phyloP scores from a whole-genome alignment of 306 rosid species.

The Quercus ilex region DNA sequence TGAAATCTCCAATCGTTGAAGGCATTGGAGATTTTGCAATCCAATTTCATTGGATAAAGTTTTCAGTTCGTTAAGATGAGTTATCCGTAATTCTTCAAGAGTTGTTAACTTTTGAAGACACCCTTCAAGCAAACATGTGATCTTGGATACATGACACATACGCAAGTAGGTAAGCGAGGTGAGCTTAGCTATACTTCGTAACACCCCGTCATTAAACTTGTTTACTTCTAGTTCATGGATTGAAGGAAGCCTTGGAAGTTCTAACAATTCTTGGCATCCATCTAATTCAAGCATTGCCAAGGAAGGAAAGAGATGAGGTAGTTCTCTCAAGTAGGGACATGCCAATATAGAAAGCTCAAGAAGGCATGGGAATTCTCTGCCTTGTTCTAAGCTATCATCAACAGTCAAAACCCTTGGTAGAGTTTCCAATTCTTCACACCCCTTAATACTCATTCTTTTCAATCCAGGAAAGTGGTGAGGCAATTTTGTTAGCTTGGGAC shows the following conservation, averaged over 20 bases:
- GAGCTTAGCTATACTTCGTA: slow-evolving; percentile 13
- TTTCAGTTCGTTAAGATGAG: slow-evolving; percentile 16
- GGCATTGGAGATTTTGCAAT: slow-evolving; percentile 21
- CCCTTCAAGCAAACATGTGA: slow-evolving; percentile 14
- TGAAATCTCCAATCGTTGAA: slow-evolving; percentile 27
- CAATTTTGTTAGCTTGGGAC: too few species aligned
- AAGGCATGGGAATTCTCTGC: slow-evolving; percentile 27
- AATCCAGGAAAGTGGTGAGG: too few species aligned
- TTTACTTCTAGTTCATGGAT: slow-evolving; percentile 23
- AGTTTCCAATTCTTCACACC: slow-evolving; percentile 24
- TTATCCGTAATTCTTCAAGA: slow-evolving; percentile 28
- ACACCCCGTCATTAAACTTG: background rate
- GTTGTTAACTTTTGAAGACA: slow-evolving; percentile 14
- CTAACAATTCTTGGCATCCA: slow-evolving; percentile 21
- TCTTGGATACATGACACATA: slow-evolving; percentile 18
- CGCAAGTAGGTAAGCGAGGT: slow-evolving; percentile 24
- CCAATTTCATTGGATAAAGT: slow-evolving; percentile 25
- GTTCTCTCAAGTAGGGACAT: slow-evolving; percentile 27
- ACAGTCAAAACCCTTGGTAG: slow-evolving; percentile 10
- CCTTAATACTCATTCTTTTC: slow-evolving; percentile 16
- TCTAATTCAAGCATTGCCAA: slow-evolving; percentile 19
- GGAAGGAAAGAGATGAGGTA: slow-evolving; percentile 25
- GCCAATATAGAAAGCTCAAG: slow-evolving; percentile 20
- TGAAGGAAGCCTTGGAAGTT: slow-evolving; percentile 27
- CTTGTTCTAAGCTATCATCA: background rate